Base-by-base conservation (phyloP, 352 stramenopile species). In the Pythium aphanidermatum region DNA sequence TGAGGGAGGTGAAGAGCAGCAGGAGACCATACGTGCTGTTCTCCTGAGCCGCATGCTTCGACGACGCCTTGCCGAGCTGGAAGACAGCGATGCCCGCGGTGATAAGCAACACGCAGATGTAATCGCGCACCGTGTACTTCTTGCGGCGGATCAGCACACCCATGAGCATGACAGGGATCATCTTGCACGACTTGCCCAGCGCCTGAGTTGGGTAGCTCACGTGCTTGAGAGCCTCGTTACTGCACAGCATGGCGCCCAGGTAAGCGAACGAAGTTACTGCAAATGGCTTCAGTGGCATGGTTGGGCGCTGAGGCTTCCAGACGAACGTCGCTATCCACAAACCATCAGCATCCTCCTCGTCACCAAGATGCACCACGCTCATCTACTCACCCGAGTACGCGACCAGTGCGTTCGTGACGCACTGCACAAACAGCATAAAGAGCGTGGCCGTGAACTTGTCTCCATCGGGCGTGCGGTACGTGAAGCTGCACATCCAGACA, bases 151-250 rank as follows among this genome's bases (percentile, higher is more conserved):
- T 91, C 57, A 96, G 62, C 38, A 96, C 86, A 40, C 86, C 86
- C 78, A 96, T 95, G 58, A 96, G 57, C 87, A 96, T 96, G 37
- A 98, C 96, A 5, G 96, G 96, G 45, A 98, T 97, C 96, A 99
- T 99, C 67, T 99, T 99, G 63, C 95, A 98, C 60, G 80, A 97
- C 69, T 99, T 99, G 37, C 92, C 96, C 10, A 99, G 80, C n/a
- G 95, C 97, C 51, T 98, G 93, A 10, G 97, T 97, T 14, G 96
- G 96, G 73, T 98, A 99, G 55, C 76, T 95, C 57, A 99, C 81
- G 68, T 96, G 86, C 62, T 96, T 96, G 25, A 96, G 70, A 24
- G 87, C 83, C 53, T 96, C 86, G 55, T 96, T 96, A 38, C 77
- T 94, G 68, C 80, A 96, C 14, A 96, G 57, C 87, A 96, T 96